Evolutionary conservation across 768 basidiomycete species (phyloP), one percentile per base, ranked within the genome.

Genomic region (Crucibulum laeve): DNA sequence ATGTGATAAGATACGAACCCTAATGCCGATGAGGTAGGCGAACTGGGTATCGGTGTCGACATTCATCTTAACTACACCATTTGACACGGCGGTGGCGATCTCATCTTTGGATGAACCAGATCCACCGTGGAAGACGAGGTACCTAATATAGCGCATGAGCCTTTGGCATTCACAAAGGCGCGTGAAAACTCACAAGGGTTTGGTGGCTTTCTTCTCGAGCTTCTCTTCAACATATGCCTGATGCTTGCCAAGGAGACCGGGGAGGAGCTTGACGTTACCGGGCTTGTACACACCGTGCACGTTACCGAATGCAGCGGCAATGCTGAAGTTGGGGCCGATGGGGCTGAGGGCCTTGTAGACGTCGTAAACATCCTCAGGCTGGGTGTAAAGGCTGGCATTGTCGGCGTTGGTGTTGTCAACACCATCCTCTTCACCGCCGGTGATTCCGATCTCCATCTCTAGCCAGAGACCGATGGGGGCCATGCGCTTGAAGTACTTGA

Each of bases 381-480:
- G 96, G 21, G 96, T 99, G 78, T 99, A 99, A 58, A 98, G 74
- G 47, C 79, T 78, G 35, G 84, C 73, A 69, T 98, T 99, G 71
- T 99, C 96, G 49, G 92, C 92, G 32, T 74, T 82, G 36, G 91
- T 86, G 78, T 99, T 99, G 71, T 99, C 95, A 38, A 99, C 96
- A 62, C 96, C 95, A 60, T 98, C 96, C 65, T 99, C 96, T 67
- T 99, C 96, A 56, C 96, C 96, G 59, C 96, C 96, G 40, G 96
- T 99, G 69, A 99, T 98, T 60, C 96, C 96, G 63, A 99, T 99
- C 71, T 99, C 96, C 96, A 99, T 99, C 79, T 99, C 96, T 65
- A 99, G 91, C 92, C 91, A 99, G 48, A 91, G 70, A 40, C 89
- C 87, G 59, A 98, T 65, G 49, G 85, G 81, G 3, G 89, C 87